phyloP scores from a whole-genome alignment of 2,329 filamentous ascomycete genomes.

The Thielaviopsis cerberus region DNA sequence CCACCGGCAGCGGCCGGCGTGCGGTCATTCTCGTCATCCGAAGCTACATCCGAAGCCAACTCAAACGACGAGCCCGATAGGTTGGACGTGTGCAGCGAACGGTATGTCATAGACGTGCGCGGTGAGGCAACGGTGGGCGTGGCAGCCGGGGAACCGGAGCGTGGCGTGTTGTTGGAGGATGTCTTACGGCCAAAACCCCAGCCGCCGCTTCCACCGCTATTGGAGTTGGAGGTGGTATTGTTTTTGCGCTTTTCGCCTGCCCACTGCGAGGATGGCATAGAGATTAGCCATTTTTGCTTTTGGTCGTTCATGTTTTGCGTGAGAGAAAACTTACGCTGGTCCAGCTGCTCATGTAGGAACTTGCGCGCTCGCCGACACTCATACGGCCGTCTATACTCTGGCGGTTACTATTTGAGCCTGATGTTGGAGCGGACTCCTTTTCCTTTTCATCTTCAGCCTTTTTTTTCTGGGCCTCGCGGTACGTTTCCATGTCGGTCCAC shows the following conservation, averaged over 20 bases:
- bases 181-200: constrained; percentile 26
- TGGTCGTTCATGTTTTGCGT: neutral
- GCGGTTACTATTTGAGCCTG: constrained; percentile 6
- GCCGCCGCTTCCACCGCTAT: constrained; percentile 25
- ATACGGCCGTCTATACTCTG: constrained; percentile 6
- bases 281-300: neutral
- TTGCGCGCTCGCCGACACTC: constrained; percentile 25
- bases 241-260: constrained; percentile 56
- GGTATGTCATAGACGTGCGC: constrained; percentile 6
- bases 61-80: constrained; percentile 10
- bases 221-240: constrained; percentile 25
- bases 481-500: constrained; percentile 70
- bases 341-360: constrained; percentile 51
- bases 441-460: constrained; percentile 22
- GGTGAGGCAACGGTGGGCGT: constrained; percentile 16
- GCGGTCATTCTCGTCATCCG: constrained; percentile 7
- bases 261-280: constrained; percentile 24
- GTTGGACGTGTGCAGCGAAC: constrained; percentile 6
- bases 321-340: constrained; percentile 21
- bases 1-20: neutral
- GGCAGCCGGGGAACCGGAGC: constrained; percentile 19
- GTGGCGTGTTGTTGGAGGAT: constrained; percentile 15
- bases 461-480: constrained; percentile 27
- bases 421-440: neutral
- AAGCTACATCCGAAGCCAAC: constrained; percentile 6